phyloP scores from a whole-genome alignment of 768 basidiomycete species.

The Russula emetica region DNA sequence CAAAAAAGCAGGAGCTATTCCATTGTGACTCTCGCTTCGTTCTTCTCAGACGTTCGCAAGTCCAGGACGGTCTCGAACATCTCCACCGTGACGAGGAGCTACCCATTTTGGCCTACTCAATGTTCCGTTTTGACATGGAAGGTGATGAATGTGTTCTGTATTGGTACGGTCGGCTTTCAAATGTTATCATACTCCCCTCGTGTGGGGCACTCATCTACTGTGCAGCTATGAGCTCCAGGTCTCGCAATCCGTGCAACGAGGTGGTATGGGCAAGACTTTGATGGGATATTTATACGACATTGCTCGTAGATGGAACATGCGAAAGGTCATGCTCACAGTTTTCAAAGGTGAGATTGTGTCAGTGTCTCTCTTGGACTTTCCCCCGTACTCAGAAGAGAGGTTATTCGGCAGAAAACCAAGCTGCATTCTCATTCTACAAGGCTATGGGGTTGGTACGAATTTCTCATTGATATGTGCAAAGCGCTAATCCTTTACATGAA shows the following conservation, averaged over 20 bases:
- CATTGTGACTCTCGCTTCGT: constrained; percentile 57
- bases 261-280: constrained; percentile 57
- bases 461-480: not conserved
- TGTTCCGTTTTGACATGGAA: constrained; percentile 76
- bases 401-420: constrained; percentile 40
- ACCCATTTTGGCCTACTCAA: constrained; percentile 39
- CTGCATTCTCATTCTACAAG: constrained; percentile 50
- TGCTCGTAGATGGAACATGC: constrained; percentile 51
- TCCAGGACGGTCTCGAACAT: constrained; percentile 17
- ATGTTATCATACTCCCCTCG: constrained; percentile 1
- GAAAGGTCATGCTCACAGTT: constrained; percentile 71
- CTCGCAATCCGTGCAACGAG: constrained; percentile 38
- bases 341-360: constrained; percentile 52
- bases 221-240: constrained; percentile 78
- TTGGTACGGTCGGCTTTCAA: constrained; percentile 46
- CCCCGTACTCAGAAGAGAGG: constrained; percentile 8
- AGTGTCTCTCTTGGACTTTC: not conserved
- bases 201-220: not conserved
- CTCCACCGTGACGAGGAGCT: constrained; percentile 30
- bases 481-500: constrained; percentile 1
- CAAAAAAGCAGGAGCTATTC: constrained; percentile 60
- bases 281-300: constrained; percentile 49
- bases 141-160: constrained; percentile 57
- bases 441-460: constrained; percentile 45
- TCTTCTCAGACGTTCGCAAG: constrained; percentile 34